Base-by-base conservation (phyloP, 2,329 filamentous ascomycete species). In the Blumeria graminis region DNA sequence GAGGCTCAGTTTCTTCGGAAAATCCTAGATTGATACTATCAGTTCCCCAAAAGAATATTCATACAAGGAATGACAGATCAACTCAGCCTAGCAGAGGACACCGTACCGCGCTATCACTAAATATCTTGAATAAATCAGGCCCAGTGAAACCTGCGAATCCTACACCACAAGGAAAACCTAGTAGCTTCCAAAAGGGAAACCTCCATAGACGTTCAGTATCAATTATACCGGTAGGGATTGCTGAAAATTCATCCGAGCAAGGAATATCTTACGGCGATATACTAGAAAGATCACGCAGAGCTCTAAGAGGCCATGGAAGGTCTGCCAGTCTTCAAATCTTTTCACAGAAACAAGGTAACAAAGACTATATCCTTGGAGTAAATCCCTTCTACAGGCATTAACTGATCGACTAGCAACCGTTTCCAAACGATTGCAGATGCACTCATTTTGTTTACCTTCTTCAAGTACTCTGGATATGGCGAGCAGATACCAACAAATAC, bases 321-420 rank as follows among this genome's bases (percentile, higher is more conserved):
- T 87, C 87, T 39, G 79, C 86, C 28, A 94, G 88, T 71, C 70
- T 94, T 58, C 88, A 94, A 67, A 82, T 90, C 61, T 66, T 78
- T 60, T 72, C 80, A 51, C 73, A 73, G 59, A 68, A 68, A 59
- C 65, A 68, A 57, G 68, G 69, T 56, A 63, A 18, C 41, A 46
- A 16, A 46, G 22, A 28, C 22, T 67, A 28, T 28, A 28, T 28
- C 22, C 22, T 28, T 28, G 22, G 22, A 28, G 22, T 28, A 28
- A 1, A 4, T 28, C 22, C 22, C 4, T 28, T 28, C 22, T 28
- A 28, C 22, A 28, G 22, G 22, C 22, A 28, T 28, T 28, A 28
- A 28, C 22, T 28, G 22, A 28, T 28, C 22, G 22, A 28, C 22
- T 28, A 28, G 22, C 22, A 28, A 28, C 22, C 22, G 22, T 28